Percentiles rank a stretch among this genome's conserved stretches.
Evolutionary conservation across 1,284 basidiomycete species (phyloP).

Genomic region (Ustilago sp.): DNA sequence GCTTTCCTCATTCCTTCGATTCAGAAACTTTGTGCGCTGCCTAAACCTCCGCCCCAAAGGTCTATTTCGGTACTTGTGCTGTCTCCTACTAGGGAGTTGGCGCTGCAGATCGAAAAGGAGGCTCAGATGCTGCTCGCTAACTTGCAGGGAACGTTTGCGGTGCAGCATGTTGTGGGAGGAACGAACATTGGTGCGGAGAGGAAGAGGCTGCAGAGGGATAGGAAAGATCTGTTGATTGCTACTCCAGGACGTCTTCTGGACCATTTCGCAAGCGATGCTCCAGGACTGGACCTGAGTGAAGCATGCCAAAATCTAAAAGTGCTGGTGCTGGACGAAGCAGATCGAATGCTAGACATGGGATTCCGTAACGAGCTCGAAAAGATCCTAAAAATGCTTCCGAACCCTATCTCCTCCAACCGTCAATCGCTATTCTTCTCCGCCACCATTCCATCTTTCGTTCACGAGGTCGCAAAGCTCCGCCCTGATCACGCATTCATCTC

Average conservation of each 20-base stretch:
- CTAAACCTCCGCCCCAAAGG: conserved; percentile 44
- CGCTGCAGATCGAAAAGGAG: conserved; percentile 70
- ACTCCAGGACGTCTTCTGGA: conserved; percentile 73
- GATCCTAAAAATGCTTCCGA: conserved; percentile 69
- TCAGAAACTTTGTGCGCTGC: conserved; percentile 72
- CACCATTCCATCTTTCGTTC: conserved; percentile 71
- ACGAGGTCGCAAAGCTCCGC: conserved; percentile 61
- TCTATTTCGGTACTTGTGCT: conserved; percentile 70
- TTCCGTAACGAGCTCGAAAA: conserved; percentile 63
- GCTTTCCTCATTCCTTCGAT: conserved; percentile 90
- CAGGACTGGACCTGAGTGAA: conserved; percentile 55
- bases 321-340: conserved; percentile 72
- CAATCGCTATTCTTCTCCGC: conserved; percentile 73
- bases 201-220: conserved; percentile 58
- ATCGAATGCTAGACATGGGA: conserved; percentile 71
- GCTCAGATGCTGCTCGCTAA: conserved; percentile 57
- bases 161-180: conserved; percentile 71
- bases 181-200: conserved; percentile 70
- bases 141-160: conserved; percentile 56
- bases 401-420: conserved; percentile 69
- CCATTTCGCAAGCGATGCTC: conserved; percentile 70
- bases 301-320: conserved; percentile 66
- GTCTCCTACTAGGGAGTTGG: conserved; percentile 73
- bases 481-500: conserved; percentile 76
- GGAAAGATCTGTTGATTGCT: conserved; percentile 71